Evolutionary conservation across 805 yeast genomes (phyloP), one percentile per base, ranked within the genome.

Genomic region (Cyberlindnera xylosilytica): DNA sequence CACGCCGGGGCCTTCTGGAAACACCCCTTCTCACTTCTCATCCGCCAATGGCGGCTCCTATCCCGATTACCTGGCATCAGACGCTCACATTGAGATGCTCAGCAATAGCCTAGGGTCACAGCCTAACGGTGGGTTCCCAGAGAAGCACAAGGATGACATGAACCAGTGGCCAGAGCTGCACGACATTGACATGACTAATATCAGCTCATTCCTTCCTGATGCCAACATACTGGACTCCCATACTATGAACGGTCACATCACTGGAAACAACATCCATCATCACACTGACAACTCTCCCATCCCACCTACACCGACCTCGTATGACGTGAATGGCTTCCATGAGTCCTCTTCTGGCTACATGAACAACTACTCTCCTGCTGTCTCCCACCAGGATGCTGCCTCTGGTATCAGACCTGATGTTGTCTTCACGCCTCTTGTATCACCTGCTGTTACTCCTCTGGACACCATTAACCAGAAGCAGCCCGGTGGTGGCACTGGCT

Each of bases 371-470:
- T 53, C 57, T 11, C 57, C 57, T 15, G 36, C 39, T 4, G 20
- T 49, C 15, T n/a, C 13, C 17, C 49, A 52, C 16, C 36, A 31
- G 6, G 44, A 34, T 12, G 43, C 36, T 10, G 9, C 39, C 6
- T 41, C 42, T 3, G 46, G 41, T 10, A 69, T 77, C 2, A 63
- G 79, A 34, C 79, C 83, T 1, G 82, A 78, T 46, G 77, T 76
- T 38, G 76, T 76, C 5, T 85, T 82, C 62, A 85, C 93, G 1
- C 93, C 95, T 1, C 68, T 85, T 46, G 76, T 82, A 2, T 82
- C 90, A 2, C 95, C 95, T 0, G 81, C 85, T 9, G 83, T 79
- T 13, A 78, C 88, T 3, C 88, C 88, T 1, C 53, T 73, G 53
- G 87, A 65, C 23, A 44, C 57, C 9, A 35, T 49, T 42, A 46